Base-by-base conservation (phyloP, 1,284 basidiomycete genomes). In the Cutaneotrichosporon dermatis region DNA sequence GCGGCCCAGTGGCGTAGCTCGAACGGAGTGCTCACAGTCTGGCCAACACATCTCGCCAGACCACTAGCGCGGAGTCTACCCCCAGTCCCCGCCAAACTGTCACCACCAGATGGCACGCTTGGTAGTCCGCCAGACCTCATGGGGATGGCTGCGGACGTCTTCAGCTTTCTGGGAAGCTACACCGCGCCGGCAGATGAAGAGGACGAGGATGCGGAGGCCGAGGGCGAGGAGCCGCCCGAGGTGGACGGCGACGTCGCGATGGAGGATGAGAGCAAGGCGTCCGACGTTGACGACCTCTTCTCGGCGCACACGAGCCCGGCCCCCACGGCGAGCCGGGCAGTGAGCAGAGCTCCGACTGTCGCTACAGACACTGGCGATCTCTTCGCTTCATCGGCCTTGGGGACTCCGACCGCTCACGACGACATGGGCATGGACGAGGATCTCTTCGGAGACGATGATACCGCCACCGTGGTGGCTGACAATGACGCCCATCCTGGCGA, bases 241-340 rank as follows among this genome's bases (percentile, higher is more conserved):
- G 58, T 40, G 41, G 63, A 59, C 33, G 52, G 50, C 7, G 57
- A 62, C 2, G 54, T 8, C 50, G 37, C 52, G 55, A 60, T 54
- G 35, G 60, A 61, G 34, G 62, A 64, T 54, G 67, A 44, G 50
- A 58, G 50, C 45, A 53, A 54, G 53, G 61, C 37, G 46, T 50
- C 46, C 11, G 71, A 73, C 57, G 54, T 72, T 9, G 72, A 74
- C 53, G 74, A 76, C 58, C 66, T 76, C 13, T 76, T 76, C 58
- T 71, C 70, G 2, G 64, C 65, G 2, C 65, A 68, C 53, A 68
- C 69, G 5, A 39, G 49, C 13, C 55, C 56, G 12, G 43, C 42
- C 4, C 35, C 8, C 53, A 57, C 49, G 41, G 53, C n/a, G 51
- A 53, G 44, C 34, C 53, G 12, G 54, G 57, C 11, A 41, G 37